Evolutionary conservation across 441 rosid species (phyloP).

Genomic region (Aquilaria agallochum): DNA sequence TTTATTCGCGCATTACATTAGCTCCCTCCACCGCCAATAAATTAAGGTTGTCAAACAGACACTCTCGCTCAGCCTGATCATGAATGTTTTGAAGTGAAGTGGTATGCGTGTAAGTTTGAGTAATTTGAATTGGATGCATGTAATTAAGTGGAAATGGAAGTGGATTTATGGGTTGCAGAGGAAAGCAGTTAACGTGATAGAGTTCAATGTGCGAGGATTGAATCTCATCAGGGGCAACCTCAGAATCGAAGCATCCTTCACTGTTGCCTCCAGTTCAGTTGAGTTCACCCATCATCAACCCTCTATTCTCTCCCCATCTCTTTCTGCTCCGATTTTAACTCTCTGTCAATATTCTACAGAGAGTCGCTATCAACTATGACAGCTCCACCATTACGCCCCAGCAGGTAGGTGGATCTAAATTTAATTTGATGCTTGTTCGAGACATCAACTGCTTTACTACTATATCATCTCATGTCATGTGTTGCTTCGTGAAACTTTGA

Average conservation of each 20-base stretch:
- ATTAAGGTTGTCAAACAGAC: too few species aligned
- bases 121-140: conserved; percentile 11
- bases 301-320: background rate
- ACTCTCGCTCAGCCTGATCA: background rate
- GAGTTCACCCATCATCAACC: background rate
- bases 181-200: conserved; percentile 78
- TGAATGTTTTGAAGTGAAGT: conserved; percentile 5
- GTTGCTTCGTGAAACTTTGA: too few species aligned
- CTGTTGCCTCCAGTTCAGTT: conserved; percentile 66
- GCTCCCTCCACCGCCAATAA: too few species aligned
- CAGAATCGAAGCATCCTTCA: conserved; percentile 67
- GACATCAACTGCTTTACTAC: background rate
- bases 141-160: conserved; percentile 34
- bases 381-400: conserved; percentile 70
- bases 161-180: conserved; percentile 30
- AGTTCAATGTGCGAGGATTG: conserved; percentile 77
- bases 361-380: conserved; percentile 61
- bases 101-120: background rate
- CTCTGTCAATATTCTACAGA: conserved; percentile 34
- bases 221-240: conserved; percentile 65
- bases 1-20: too few species aligned
- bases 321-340: background rate
- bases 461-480: too few species aligned
- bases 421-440: background rate
- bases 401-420: conserved; percentile 37